phyloP scores from a whole-genome alignment of 352 stramenopile species.

The Globisporangium spinosum region DNA sequence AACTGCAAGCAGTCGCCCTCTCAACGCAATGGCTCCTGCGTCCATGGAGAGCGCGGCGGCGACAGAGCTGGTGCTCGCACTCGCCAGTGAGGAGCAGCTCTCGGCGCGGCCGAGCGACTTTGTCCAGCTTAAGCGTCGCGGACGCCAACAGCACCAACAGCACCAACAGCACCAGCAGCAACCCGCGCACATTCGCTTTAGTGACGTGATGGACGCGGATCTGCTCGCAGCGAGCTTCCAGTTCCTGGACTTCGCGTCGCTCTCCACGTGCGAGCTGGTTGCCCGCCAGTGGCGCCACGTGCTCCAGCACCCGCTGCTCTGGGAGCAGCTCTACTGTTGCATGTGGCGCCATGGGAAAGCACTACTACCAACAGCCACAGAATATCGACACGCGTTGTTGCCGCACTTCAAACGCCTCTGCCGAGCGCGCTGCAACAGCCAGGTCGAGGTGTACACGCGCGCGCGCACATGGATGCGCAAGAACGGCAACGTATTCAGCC shows the following conservation, averaged over 20 bases:
- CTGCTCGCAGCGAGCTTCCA: slow-evolving; percentile 22
- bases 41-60: background rate
- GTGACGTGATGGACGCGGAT: slow-evolving; percentile 15
- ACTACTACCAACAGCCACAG: background rate
- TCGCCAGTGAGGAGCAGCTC: background rate
- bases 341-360: slow-evolving; percentile 15
- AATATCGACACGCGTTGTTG: background rate
- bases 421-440: slow-evolving; percentile 11
- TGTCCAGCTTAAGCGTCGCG: background rate
- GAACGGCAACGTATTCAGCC: slow-evolving; percentile 24
- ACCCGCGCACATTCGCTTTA: background rate
- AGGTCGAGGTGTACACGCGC: slow-evolving; percentile 27
- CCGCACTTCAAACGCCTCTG: slow-evolving; percentile 22
- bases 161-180: background rate
- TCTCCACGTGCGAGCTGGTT: slow-evolving; percentile 25
- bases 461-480: slow-evolving; percentile 22
- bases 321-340: slow-evolving; percentile 24
- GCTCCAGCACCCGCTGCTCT: slow-evolving; percentile 18
- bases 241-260: slow-evolving; percentile 28
- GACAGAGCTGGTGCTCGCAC: background rate
- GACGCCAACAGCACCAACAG: background rate
- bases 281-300: slow-evolving; percentile 19
- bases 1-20: background rate
- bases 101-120: background rate
- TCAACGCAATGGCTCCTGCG: background rate